A percentile compares a stretch with the other conserved stretches of the same genome.
Evolutionary conservation across 306 rosid genomes (phyloP).

Genomic region (Prunus fruticosa): DNA sequence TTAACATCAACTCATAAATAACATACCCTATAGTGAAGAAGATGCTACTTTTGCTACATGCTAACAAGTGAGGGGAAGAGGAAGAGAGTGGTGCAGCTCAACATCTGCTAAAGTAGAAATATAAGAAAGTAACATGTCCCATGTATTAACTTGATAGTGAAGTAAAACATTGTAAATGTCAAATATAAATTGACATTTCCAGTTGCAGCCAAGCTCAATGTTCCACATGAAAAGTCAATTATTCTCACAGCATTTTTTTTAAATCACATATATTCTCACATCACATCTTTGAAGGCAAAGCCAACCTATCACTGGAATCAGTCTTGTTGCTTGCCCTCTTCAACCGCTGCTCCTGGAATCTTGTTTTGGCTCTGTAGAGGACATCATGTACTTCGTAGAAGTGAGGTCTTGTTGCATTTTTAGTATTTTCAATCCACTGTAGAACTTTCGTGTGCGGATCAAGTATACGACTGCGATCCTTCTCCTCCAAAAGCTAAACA

Average conservation of each 20-base stretch:
- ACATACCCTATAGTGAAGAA: neutral
- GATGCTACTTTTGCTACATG: neutral
- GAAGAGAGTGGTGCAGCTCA: too few relatives aligned
- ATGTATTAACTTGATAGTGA: neutral
- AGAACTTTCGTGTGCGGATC: conserved; percentile 79
- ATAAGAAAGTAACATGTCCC: neutral
- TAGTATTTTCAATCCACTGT: conserved; percentile 78
- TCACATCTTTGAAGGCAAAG: conserved; percentile 54
- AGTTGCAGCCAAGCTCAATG: conserved; percentile 5
- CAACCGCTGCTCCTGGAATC: conserved; percentile 35
- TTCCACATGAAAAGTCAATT: neutral
- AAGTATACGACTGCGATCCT: conserved; percentile 56
- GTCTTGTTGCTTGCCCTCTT: conserved; percentile 20
- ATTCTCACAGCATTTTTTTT: neutral
- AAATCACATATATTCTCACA: conserved; percentile 1
- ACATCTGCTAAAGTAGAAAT: too few relatives aligned
- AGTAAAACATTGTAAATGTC: neutral
- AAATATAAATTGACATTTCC: neutral
- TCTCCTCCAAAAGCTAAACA: conserved; percentile 65
- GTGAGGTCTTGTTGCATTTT: conserved; percentile 71
- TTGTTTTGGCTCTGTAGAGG: conserved; percentile 48
- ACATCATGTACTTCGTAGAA: conserved; percentile 70
- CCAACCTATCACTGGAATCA: conserved; percentile 26
- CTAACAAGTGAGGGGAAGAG: too few relatives aligned
- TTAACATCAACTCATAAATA: neutral